Evolutionary conservation across 306 rosid species (phyloP).

Genomic region (Malus sylvestris): DNA sequence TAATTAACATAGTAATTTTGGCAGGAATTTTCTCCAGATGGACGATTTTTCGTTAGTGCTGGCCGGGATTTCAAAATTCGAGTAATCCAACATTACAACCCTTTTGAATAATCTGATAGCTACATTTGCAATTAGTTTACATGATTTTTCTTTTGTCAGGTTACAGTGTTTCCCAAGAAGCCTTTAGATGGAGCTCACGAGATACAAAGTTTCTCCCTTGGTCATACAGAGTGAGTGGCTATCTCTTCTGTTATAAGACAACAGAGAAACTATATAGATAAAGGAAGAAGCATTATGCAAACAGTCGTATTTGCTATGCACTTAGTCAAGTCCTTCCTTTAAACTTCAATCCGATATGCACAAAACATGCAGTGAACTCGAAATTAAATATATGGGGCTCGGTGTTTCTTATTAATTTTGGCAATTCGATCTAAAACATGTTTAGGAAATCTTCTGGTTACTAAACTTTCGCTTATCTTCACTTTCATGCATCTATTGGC

Average conservation of each 20-base stretch:
- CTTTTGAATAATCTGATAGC: background rate
- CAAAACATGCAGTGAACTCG: background rate
- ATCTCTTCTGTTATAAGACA: background rate
- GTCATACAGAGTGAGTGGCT: constrained; percentile 77
- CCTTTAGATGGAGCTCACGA: constrained; percentile 73
- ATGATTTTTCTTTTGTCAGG: constrained; percentile 34
- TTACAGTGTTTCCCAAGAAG: constrained; percentile 59
- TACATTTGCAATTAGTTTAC: background rate
- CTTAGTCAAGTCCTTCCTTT: background rate
- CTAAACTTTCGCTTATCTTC: constrained; percentile 1
- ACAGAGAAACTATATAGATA: background rate
- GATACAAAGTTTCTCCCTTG: constrained; percentile 88
- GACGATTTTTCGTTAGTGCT: constrained; percentile 63
- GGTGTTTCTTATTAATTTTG: background rate
- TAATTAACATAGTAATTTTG: background rate
- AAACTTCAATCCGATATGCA: background rate
- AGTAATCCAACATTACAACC: constrained; percentile 32
- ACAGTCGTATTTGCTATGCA: background rate
- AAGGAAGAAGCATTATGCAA: background rate
- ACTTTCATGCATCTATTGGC: constrained; percentile 15
- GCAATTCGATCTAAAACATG: background rate
- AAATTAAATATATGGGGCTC: background rate
- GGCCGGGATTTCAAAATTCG: constrained; percentile 94
- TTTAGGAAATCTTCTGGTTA: background rate
- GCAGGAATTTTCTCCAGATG: constrained; percentile 86